These are phyloP conservation scores for Candida albicans DNA, from an alignment of 1,139 yeast species.

Conservation along the genomic window DNA sequence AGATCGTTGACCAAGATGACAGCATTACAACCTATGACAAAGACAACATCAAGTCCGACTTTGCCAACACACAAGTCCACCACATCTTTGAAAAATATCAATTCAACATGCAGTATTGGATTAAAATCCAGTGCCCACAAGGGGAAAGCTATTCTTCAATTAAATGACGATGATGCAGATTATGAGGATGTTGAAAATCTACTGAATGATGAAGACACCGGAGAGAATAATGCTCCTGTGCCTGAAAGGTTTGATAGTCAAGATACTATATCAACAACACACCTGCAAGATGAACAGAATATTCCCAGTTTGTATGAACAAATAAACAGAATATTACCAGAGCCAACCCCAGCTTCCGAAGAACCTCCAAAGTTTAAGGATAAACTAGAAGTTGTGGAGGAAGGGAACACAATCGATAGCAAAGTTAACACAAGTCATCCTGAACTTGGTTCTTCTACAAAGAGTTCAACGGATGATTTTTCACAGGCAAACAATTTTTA, in stretches of 20 bases:
- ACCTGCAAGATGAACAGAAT: slow-evolving; percentile 11
- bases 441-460: slow-evolving; percentile 11
- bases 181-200: slow-evolving; percentile 28
- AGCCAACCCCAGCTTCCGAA: slow-evolving; percentile 12
- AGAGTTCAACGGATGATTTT: slow-evolving; percentile 33
- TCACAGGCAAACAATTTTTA: slow-evolving; percentile 32
- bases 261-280: slow-evolving; percentile 12
- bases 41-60: slow-evolving; percentile 34
- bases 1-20: slow-evolving; percentile 39
- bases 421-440: neutral
- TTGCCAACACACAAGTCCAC: slow-evolving; percentile 33
- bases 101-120: slow-evolving; percentile 23
- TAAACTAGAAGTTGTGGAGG: slow-evolving; percentile 10
- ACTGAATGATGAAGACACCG: slow-evolving; percentile 14
- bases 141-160: slow-evolving; percentile 41
- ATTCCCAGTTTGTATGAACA: slow-evolving; percentile 17
- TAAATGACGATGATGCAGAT: slow-evolving; percentile 37
- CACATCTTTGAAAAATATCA: slow-evolving; percentile 35
- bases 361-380: slow-evolving; percentile 4
- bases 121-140: slow-evolving; percentile 41
- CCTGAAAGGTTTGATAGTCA: slow-evolving; percentile 17
- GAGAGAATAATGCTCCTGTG: slow-evolving; percentile 9
- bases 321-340: slow-evolving; percentile 15
- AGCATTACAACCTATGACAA: slow-evolving; percentile 42
- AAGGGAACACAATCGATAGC: slow-evolving; percentile 9